These are phyloP conservation scores for Amoebophrya sp. DNA, from an alignment of 169 alveolate genomes.

Conservation along the genomic window DNA sequence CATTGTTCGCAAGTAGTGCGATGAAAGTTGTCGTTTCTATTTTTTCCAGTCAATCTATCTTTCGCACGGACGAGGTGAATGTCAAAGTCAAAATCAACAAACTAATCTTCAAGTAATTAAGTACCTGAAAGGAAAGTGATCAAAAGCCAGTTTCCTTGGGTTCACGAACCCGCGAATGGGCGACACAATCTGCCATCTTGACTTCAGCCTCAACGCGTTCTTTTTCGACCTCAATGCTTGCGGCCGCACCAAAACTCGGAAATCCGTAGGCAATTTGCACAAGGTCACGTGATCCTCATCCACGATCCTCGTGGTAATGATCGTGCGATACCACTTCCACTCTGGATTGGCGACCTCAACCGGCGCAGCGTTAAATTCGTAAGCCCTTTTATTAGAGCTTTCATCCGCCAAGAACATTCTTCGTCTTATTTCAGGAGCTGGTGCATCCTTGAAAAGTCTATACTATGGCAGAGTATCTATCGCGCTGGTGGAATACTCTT, in stretches of 20 bases:
- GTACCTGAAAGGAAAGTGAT: neutral
- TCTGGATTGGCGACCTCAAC: neutral
- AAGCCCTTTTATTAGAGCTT: too few relatives aligned
- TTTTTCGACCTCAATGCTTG: neutral
- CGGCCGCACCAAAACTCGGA: neutral
- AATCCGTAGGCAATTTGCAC: neutral
- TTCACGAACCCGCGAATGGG: neutral
- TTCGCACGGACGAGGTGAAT: too few relatives aligned
- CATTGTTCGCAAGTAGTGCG: too few relatives aligned
- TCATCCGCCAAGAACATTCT: too few relatives aligned
- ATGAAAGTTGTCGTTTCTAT: too few relatives aligned
- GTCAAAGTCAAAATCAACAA: too few relatives aligned
- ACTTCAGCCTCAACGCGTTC: neutral
- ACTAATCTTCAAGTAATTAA: too few relatives aligned
- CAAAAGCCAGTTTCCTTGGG: neutral
- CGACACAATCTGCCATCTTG: neutral
- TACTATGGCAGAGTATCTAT: too few relatives aligned
- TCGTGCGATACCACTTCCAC: slow-evolving; percentile 23
- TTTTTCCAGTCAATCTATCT: too few relatives aligned
- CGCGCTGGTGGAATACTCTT: too few relatives aligned
- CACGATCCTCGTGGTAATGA: neutral
- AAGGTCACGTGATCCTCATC: neutral
- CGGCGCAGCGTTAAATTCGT: neutral
- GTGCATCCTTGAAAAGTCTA: too few relatives aligned
- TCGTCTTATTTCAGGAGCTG: too few relatives aligned